These are phyloP conservation scores for Musa balbisiana DNA, from an alignment of 202 grass and related monocot species.

Conservation along the genomic window DNA sequence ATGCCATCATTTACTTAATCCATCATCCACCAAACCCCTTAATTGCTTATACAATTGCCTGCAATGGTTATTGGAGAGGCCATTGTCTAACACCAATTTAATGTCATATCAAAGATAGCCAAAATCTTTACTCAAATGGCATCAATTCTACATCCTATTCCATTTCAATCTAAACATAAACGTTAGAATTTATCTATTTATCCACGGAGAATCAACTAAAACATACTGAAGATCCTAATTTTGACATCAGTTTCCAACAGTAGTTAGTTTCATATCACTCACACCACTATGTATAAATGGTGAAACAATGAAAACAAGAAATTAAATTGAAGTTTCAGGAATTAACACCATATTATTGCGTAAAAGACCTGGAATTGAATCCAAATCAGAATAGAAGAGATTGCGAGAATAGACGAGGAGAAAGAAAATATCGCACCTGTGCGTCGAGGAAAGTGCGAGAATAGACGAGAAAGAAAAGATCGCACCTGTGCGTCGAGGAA, in stretches of 20 bases:
- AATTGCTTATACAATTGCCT: too few relatives aligned
- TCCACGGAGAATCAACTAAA: background rate
- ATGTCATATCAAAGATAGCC: background rate
- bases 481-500: slow-evolving; percentile 77
- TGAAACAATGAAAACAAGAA: background rate
- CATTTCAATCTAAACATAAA: background rate
- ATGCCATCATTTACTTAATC: background rate
- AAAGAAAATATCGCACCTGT: slow-evolving; percentile 37
- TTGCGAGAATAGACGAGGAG: too few relatives aligned
- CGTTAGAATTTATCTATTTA: background rate
- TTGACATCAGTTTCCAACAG: background rate
- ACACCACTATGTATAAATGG: background rate
- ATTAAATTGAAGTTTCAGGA: background rate
- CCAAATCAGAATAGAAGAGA: background rate
- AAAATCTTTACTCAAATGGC: background rate
- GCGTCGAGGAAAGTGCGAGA: slow-evolving; percentile 66
- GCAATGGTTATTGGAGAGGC: background rate
- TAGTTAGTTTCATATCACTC: background rate
- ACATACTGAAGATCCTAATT: background rate
- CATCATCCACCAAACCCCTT: background rate
- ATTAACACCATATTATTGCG: slow-evolving; percentile 3
- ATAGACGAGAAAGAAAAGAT: too few relatives aligned
- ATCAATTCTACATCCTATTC: too few relatives aligned
- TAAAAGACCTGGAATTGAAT: background rate
- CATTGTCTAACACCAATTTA: background rate